These are phyloP conservation scores for Exophiala phaeomuriformis DNA, from an alignment of 2,329 filamentous ascomycete species.

Conservation along the genomic window DNA sequence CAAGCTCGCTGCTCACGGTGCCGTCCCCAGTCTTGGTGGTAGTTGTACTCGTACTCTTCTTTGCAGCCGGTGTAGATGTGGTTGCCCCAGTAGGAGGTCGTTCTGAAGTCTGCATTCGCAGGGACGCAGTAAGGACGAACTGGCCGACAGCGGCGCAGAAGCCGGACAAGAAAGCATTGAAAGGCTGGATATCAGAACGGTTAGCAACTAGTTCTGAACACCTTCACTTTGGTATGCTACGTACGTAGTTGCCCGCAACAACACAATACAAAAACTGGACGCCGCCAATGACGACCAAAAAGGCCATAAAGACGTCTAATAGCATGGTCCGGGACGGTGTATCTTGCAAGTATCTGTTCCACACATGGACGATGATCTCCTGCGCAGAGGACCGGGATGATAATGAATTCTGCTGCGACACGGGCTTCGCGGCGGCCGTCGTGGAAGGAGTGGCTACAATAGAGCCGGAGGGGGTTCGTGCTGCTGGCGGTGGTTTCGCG, in stretches of 20 bases:
- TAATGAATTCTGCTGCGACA: constrained; percentile 25
- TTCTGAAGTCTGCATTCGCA: constrained; percentile 83
- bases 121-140: constrained; percentile 84
- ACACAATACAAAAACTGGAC: constrained; percentile 92
- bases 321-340: constrained; percentile 90
- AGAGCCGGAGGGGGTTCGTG: constrained; percentile 9
- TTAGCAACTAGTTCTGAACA: neutral
- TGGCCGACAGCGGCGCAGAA: constrained; percentile 93
- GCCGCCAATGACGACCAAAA: constrained; percentile 76
- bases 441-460: constrained; percentile 27
- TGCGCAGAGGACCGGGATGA: constrained; percentile 36
- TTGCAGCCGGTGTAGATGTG: constrained; percentile 43
- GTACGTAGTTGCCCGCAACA: constrained; percentile 85
- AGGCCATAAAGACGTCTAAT: constrained; percentile 82
- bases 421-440: constrained; percentile 26
- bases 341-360: constrained; percentile 67
- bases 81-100: constrained; percentile 22
- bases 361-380: constrained; percentile 62
- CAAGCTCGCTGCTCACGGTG: constrained; percentile 20
- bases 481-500: constrained; percentile 28
- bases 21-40: constrained; percentile 26
- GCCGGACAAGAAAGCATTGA: constrained; percentile 95
- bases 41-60: constrained; percentile 49
- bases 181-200: constrained; percentile 56
- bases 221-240: constrained; percentile 34